These are phyloP conservation scores for Kickxella alabastrina DNA, from an alignment of 192 early-diverging fungal genomes.

Conservation along the genomic window DNA sequence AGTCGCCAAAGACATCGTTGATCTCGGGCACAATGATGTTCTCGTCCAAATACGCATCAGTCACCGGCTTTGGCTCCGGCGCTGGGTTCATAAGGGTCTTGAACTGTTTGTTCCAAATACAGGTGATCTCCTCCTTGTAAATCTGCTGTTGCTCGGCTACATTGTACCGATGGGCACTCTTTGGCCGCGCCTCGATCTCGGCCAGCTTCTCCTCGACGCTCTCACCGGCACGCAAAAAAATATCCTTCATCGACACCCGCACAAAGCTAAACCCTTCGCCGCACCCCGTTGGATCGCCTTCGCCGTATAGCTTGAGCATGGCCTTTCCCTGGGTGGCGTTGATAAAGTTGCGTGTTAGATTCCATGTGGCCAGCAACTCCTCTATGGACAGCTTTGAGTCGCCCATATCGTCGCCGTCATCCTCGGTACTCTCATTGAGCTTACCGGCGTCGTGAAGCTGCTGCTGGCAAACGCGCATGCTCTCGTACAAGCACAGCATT, in stretches of 20 bases:
- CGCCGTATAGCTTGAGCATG: constrained; percentile 91
- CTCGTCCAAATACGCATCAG: constrained; percentile 31
- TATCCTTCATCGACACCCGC: constrained; percentile 95
- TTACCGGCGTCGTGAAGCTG: constrained; percentile 86
- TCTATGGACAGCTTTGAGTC: constrained; percentile 80
- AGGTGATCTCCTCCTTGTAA: constrained; percentile 86
- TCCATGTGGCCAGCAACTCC: constrained; percentile 93
- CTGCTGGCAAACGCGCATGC: constrained; percentile 88
- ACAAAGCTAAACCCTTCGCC: constrained; percentile 99
- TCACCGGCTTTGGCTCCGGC: constrained; percentile 39
- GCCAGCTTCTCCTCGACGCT: constrained; percentile 77
- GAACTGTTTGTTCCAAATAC: constrained; percentile 92
- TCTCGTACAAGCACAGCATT: constrained; percentile 92
- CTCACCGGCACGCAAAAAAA: constrained; percentile 85
- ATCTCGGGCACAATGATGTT: constrained; percentile 43
- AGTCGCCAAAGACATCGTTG: constrained; percentile 50
- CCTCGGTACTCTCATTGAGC: constrained; percentile 61
- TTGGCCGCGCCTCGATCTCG: constrained; percentile 76
- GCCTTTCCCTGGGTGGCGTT: constrained; percentile 90
- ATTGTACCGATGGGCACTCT: constrained; percentile 78
- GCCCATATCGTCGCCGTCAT: constrained; percentile 62
- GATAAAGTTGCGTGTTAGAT: constrained; percentile 91
- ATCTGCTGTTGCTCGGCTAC: constrained; percentile 94
- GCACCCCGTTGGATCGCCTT: constrained; percentile 93
- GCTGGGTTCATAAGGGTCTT: constrained; percentile 56